These are phyloP conservation scores for Brassica napus DNA, from an alignment of 345 rosid genomes.

Conservation along the genomic window DNA sequence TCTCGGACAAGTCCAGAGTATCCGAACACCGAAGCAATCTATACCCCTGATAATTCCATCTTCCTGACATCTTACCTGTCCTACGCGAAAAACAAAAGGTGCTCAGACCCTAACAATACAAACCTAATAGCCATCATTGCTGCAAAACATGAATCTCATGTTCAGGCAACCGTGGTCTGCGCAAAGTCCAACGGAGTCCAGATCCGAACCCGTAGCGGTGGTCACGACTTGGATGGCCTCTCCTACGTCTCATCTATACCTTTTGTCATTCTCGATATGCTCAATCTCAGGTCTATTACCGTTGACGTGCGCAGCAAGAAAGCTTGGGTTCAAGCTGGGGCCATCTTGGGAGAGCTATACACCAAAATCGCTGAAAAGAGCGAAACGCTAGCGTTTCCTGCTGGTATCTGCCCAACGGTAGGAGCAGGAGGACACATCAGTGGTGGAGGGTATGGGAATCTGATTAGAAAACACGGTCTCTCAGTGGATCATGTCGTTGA, in stretches of 20 bases:
- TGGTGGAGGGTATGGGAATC: conserved; percentile 53
- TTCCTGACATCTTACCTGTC: conserved; percentile 8
- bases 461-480: conserved; percentile 58
- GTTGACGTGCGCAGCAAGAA: conserved; percentile 35
- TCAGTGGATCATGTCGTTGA: conserved; percentile 51
- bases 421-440: conserved; percentile 53
- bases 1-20: neutral
- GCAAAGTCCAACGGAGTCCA: conserved; percentile 23
- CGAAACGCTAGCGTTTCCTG: conserved; percentile 45
- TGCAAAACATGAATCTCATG: conserved; percentile 29
- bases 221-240: conserved; percentile 39
- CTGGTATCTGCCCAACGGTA: conserved; percentile 47
- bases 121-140: conserved; percentile 31
- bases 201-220: conserved; percentile 35
- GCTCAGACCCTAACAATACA: conserved; percentile 3
- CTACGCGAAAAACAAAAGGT: conserved; percentile 16
- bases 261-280: conserved; percentile 46
- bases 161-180: conserved; percentile 37
- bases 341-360: conserved; percentile 54
- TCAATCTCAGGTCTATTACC: conserved; percentile 39
- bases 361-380: conserved; percentile 47
- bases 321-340: conserved; percentile 58
- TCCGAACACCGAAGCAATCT: conserved; percentile 5
- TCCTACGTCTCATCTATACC: conserved; percentile 24
- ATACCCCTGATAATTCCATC: conserved; percentile 9